phyloP scores from a whole-genome alignment of 2,329 filamentous ascomycete species.

The Colletotrichum shisoi region DNA sequence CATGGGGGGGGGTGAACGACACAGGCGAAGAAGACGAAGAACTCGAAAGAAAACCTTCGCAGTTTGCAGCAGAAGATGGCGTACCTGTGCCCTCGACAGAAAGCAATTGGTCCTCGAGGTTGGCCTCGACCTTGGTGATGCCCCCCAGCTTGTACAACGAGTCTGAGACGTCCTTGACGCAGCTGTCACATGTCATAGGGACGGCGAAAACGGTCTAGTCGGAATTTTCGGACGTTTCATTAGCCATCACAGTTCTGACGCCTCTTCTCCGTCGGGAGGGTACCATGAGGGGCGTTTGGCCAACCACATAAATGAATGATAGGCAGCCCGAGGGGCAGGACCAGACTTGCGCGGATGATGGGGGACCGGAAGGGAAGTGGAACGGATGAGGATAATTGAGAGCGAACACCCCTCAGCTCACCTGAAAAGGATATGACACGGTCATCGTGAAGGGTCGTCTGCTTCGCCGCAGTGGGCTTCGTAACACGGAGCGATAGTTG shows the following conservation, averaged over 20 bases:
- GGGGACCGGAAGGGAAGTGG: slow-evolving; percentile 9
- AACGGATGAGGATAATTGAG: slow-evolving; percentile 9
- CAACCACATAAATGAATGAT: neutral
- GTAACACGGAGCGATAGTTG: slow-evolving; percentile 37
- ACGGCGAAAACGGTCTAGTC: slow-evolving; percentile 90
- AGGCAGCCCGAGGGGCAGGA: neutral
- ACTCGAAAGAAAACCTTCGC: slow-evolving; percentile 5
- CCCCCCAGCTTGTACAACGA: slow-evolving; percentile 80
- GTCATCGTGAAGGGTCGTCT: slow-evolving; percentile 41
- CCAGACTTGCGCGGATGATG: slow-evolving; percentile 2
- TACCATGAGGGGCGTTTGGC: neutral
- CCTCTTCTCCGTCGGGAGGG: neutral
- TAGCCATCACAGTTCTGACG: slow-evolving; percentile 41
- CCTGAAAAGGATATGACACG: slow-evolving; percentile 43
- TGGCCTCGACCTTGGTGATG: slow-evolving; percentile 82
- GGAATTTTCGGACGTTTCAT: slow-evolving; percentile 49
- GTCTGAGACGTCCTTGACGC: slow-evolving; percentile 84
- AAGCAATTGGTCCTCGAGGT: slow-evolving; percentile 82
- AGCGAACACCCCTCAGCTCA: slow-evolving; percentile 22
- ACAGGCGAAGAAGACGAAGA: neutral
- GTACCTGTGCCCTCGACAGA: slow-evolving; percentile 82
- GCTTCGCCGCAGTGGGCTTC: slow-evolving; percentile 25
- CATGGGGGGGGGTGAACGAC: neutral
- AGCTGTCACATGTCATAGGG: slow-evolving; percentile 88
- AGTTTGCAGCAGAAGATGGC: slow-evolving; percentile 41